These are phyloP conservation scores for Tetracladium marchalianum DNA, from an alignment of 495 filamentous ascomycete species.

Conservation along the genomic window DNA sequence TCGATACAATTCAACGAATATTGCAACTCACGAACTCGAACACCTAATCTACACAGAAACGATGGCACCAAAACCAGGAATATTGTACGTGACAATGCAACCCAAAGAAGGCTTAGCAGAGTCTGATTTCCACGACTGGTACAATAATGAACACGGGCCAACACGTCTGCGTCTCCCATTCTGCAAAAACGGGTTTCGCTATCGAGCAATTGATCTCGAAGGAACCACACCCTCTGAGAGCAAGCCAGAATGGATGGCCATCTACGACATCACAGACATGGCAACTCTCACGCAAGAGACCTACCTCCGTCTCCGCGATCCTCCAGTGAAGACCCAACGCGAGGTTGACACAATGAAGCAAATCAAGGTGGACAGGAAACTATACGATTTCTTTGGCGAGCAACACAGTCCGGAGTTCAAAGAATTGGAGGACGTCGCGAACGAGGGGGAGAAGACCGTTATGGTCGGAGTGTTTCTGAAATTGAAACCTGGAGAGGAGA, in stretches of 20 bases:
- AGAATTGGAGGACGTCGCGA: conserved; percentile 48
- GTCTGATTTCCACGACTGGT: conserved; percentile 79
- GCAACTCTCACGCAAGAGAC: conserved; percentile 50
- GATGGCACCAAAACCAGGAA: conserved; percentile 34
- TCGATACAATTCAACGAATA: too few species aligned
- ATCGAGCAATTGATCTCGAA: conserved; percentile 50
- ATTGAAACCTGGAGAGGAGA: conserved; percentile 39
- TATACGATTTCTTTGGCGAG: conserved; percentile 53
- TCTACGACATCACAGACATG: conserved; percentile 74
- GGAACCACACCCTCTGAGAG: conserved; percentile 10
- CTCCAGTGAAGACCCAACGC: conserved; percentile 54
- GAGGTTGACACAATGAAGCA: conserved; percentile 69
- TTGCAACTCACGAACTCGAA: too few species aligned
- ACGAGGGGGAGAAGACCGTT: conserved; percentile 48
- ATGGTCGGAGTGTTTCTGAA: conserved; percentile 51
- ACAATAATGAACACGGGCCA: conserved; percentile 82
- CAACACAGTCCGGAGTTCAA: conserved; percentile 42
- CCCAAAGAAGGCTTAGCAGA: conserved; percentile 50
- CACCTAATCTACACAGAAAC: not conserved
- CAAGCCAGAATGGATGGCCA: conserved; percentile 60
- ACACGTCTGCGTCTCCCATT: conserved; percentile 64
- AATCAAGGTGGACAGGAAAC: conserved; percentile 58
- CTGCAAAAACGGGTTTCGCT: conserved; percentile 66
- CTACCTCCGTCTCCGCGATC: conserved; percentile 56
- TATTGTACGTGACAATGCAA: conserved; percentile 75